Evolutionary conservation across 2,329 filamentous ascomycete genomes (phyloP), one percentile per base, ranked within the genome.

Genomic region (Cercospora canescens): DNA sequence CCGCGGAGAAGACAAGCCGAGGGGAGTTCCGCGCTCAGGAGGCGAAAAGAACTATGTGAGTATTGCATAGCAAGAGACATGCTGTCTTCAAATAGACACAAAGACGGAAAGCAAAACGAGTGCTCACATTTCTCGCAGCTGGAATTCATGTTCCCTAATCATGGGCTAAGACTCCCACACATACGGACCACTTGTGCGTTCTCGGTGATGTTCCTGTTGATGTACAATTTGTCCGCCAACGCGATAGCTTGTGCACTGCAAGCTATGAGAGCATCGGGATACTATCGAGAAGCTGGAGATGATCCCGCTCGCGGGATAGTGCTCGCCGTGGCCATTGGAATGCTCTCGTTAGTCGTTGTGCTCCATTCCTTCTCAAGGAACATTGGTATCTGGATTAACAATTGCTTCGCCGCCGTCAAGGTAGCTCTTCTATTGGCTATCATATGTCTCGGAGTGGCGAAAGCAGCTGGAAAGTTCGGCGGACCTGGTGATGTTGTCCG

Each of bases 311-410:
- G 72, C 28, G 78, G 77, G 12, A 63, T 77, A 2, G 79, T 83
- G 12, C 77, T 82, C 34, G 84, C 80, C 3, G 80, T 87, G 41
- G 85, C 85, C 0, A 76, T 86, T 28, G 79, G 74, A 4, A 76
- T 80, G 0, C 77, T 82, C 7, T 79, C 79, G 0, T 69, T 81
- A 11, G 80, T 82, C 3, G 83, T 83, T 63, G 76, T 85, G 18
- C 78, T 86, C 1, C 85, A 87, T 65, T 79, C 75, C 3, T 72
- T 77, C 30, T 86, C 82, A 50, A 77, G 85, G 28, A 76, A 80
- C 7, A 83, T 82, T 3, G 85, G 85, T 2, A 85, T 87, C 50
- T 71, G 77, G 24, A 70, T 86, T 26, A 85, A 84, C 71, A 86
- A 86, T 67, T 26, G 79, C n/a, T 76, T 87, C 34, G 84, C 84